phyloP scores from a whole-genome alignment of 208 protist genomes.

The Sergeia podlipaevii region DNA sequence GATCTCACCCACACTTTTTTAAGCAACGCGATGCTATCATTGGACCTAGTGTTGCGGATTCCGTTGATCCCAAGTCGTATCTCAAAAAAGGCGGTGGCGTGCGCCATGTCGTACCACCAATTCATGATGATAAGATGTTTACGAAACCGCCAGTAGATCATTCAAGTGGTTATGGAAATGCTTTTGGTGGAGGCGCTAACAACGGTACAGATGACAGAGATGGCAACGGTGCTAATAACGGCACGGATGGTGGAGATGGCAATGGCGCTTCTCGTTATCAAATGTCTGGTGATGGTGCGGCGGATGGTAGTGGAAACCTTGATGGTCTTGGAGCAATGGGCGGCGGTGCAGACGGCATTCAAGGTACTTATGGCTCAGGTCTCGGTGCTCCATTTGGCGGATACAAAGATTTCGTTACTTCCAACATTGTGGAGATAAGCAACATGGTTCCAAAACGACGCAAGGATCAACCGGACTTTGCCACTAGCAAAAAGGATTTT shows the following conservation, averaged over 20 bases:
- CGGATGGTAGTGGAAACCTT: background rate
- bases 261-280: no score
- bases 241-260: background rate
- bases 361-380: conserved; percentile 1
- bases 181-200: conserved; percentile 4
- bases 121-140: conserved; percentile 71
- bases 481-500: conserved; percentile 77
- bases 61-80: conserved; percentile 69
- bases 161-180: background rate
- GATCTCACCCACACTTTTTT: conserved; percentile 71
- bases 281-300: background rate
- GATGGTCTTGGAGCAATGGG: background rate
- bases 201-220: background rate
- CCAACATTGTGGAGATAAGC: conserved; percentile 92
- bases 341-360: background rate
- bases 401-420: conserved; percentile 89
- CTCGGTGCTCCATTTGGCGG: background rate
- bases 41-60: conserved; percentile 60
- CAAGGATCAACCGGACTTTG: conserved; percentile 50
- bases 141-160: conserved; percentile 52
- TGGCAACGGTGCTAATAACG: background rate
- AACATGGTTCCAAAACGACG: conserved; percentile 82
- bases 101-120: conserved; percentile 38
- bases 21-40: conserved; percentile 82
- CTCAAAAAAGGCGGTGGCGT: conserved; percentile 69